These are phyloP conservation scores for Brachypodium distachyon DNA, from an alignment of 202 grass and related monocot genomes.

Conservation along the genomic window DNA sequence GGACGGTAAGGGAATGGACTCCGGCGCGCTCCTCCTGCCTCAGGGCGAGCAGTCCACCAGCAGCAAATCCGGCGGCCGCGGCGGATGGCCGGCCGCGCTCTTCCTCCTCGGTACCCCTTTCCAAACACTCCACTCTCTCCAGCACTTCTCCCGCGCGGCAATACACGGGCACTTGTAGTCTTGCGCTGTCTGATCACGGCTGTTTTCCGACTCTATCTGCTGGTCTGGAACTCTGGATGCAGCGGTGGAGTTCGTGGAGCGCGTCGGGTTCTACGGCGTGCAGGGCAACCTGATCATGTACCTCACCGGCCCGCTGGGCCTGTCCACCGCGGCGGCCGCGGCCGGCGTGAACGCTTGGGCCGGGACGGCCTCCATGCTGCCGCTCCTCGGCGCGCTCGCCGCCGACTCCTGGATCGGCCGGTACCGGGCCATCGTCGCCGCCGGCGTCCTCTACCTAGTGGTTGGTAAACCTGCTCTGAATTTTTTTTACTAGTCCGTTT, in stretches of 20 bases:
- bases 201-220: no score
- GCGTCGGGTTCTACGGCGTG: constrained; percentile 43
- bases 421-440: constrained; percentile 27
- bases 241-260: constrained; percentile 57
- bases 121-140: neutral
- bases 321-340: constrained; percentile 41
- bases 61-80: neutral
- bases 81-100: constrained; percentile 9
- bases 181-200: no score
- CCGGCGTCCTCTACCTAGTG: constrained; percentile 49
- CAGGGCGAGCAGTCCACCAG: neutral
- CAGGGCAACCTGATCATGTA: constrained; percentile 64
- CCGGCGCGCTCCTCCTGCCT: constrained; percentile 17
- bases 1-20: constrained; percentile 3
- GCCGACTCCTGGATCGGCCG: constrained; percentile 64
- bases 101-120: neutral
- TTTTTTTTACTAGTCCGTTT: neutral
- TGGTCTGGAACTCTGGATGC: no score
- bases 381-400: constrained; percentile 52
- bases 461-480: constrained; percentile 7
- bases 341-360: constrained; percentile 50
- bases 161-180: no score
- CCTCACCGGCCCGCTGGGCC: constrained; percentile 51
- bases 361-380: constrained; percentile 30
- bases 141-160: no score